Conservation (phyloP, 805 yeast species). For the Cyberlindnera japonica region DNA sequence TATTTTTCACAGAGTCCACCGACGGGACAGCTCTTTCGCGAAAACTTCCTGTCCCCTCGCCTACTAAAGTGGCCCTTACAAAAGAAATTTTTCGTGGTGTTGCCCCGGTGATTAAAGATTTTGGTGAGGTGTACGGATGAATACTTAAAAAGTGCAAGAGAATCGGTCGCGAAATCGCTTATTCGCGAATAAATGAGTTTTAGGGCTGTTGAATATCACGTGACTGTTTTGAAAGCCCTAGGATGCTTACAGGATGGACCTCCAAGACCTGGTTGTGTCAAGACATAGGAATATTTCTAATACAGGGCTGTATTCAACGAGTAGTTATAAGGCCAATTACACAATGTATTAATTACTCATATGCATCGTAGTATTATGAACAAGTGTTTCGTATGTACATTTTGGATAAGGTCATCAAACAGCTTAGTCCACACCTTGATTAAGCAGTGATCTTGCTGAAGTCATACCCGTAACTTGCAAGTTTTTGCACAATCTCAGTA, state of each 20-base stretch:
- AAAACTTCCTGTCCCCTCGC: neutral
- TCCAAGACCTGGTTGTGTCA: neutral
- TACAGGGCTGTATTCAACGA: too few species aligned
- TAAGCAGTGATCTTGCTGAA: slow-evolving; percentile 28
- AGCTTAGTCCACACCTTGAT: slow-evolving; percentile 1
- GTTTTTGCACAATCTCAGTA: slow-evolving; percentile 45
- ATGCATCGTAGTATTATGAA: slow-evolving; percentile 16
- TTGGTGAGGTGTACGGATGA: neutral
- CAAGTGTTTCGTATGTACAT: slow-evolving; percentile 8
- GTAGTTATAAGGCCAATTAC: too few species aligned
- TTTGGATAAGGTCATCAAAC: neutral
- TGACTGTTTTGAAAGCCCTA: neutral
- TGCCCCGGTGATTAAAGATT: slow-evolving; percentile 1
- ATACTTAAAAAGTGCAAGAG: too few species aligned
- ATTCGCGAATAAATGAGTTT: neutral
- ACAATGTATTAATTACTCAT: slow-evolving; percentile 1
- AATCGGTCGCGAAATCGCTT: too few species aligned
- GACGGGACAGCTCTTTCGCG: too few species aligned
- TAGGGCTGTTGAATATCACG: neutral
- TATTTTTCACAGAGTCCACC: slow-evolving; percentile 19
- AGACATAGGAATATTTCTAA: neutral
- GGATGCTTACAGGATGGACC: neutral
- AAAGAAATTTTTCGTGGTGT: slow-evolving; percentile 1
- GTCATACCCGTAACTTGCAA: slow-evolving; percentile 39
- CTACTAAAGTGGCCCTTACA: neutral